Evolutionary conservation across 768 basidiomycete species (phyloP).

Genomic region (Filobasidium wieringae): DNA sequence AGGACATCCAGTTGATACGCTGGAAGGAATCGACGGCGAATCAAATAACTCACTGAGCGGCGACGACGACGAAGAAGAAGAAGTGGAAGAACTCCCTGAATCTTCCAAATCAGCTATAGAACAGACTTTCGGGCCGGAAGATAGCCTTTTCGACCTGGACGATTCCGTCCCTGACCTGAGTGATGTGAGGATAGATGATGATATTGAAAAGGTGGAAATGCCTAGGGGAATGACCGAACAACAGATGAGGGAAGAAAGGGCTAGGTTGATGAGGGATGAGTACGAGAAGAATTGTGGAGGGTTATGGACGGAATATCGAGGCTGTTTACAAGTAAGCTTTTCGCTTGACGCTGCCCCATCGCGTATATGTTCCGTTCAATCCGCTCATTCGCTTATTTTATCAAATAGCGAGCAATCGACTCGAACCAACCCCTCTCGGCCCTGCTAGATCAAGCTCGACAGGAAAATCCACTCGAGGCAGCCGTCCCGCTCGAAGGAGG

Average conservation of each 20-base stretch:
- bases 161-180: background rate
- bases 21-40: too few species aligned
- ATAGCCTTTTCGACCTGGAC: background rate
- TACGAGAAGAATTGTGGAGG: slow-evolving; percentile 75
- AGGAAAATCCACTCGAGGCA: slow-evolving; percentile 54
- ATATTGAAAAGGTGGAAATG: background rate
- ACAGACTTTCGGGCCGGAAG: background rate
- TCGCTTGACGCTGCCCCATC: background rate
- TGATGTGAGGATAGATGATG: background rate
- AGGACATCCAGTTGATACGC: too few species aligned
- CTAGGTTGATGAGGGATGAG: slow-evolving; percentile 45
- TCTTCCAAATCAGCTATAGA: background rate
- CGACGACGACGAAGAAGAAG: slow-evolving; percentile 5
- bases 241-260: slow-evolving; percentile 1
- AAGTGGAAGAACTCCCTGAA: slow-evolving; percentile 3
- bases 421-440: slow-evolving; percentile 64
- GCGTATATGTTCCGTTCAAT: too few species aligned
- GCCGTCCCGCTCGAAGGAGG: slow-evolving; percentile 8
- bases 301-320: slow-evolving; percentile 66
- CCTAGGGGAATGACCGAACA: background rate
- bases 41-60: background rate
- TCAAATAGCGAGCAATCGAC: slow-evolving; percentile 55
- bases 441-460: slow-evolving; percentile 64
- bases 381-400: background rate
- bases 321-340: slow-evolving; percentile 64